Conservation (phyloP, 1,284 basidiomycete species). For the Ceratobasidium sp. region DNA sequence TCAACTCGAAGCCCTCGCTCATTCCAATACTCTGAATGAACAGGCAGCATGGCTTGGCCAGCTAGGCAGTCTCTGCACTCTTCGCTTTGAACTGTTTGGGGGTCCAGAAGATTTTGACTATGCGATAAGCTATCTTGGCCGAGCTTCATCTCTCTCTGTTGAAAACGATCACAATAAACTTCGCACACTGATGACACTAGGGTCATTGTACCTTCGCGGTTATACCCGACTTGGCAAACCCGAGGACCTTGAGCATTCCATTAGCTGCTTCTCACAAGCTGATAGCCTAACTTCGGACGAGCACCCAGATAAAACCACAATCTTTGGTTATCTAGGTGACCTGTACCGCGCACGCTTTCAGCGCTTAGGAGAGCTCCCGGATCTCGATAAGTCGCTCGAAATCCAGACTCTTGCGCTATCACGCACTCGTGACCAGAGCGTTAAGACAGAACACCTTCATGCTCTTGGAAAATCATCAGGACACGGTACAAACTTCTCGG, state of each 20-base stretch:
- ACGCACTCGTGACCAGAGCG: background rate
- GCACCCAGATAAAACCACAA: slow-evolving; percentile 6
- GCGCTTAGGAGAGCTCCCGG: background rate
- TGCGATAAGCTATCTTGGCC: slow-evolving; percentile 5
- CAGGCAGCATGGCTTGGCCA: background rate
- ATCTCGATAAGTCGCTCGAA: slow-evolving; percentile 30
- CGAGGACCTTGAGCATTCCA: background rate
- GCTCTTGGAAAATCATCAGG: slow-evolving; percentile 5
- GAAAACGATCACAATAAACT: background rate
- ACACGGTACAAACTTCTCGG: background rate
- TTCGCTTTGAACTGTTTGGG: slow-evolving; percentile 18
- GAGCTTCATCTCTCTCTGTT: background rate
- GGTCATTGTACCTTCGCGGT: background rate
- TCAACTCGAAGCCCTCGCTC: background rate
- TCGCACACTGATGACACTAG: slow-evolving; percentile 4
- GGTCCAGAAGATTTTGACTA: slow-evolving; percentile 21
- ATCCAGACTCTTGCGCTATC: background rate
- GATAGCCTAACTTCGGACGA: background rate
- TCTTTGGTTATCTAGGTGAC: background rate
- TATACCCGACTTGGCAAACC: background rate
- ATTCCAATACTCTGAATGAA: background rate
- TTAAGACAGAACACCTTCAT: background rate
- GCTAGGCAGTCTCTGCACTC: slow-evolving; percentile 9
- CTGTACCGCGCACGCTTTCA: slow-evolving; percentile 14
- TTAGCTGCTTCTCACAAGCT: background rate